Base-by-base conservation (phyloP, 192 early-diverging fungal genomes). In the Rhizoclosmatium globosum region DNA sequence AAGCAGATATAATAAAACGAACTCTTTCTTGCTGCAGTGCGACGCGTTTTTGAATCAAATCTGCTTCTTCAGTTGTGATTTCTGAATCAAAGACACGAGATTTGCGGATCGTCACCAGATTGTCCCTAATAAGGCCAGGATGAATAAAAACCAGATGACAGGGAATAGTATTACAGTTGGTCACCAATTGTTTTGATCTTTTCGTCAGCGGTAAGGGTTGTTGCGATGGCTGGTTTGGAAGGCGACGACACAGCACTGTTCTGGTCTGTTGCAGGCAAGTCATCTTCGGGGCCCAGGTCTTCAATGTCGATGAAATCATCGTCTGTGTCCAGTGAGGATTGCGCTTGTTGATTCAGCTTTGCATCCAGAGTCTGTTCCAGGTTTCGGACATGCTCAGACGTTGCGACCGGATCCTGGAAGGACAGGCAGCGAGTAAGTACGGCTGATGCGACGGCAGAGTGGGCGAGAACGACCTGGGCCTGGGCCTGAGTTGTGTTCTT, bases 1-100 rank as follows among this genome's bases (percentile, higher is more conserved):
- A 7, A 42, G 0, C 39, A 4, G 2, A 2, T 7, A 47, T 45
- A 42, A 15, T 9, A 23, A 0, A 4, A 4, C 43, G 0, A 39
- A 92, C 89, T 76, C 91, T 94, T 73, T 90, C 89, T 75, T 95
- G 96, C 78, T 97, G 95, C 60, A 98, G 87, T 21, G 93, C 95
- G 11, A 98, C 93, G 4, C 95, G 89, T 82, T 95, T 91, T 79
- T 95, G 89, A 82, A 98, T 98, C 76, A 98, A 94, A 59, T 89
- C 89, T 90, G 90, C 90, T 81, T 98, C 96, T 53, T 93, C 91
- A 78, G 94, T 93, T 1, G 96, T 98, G 41, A 97, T 92, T 82
- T 96, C 94, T 64, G 77, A 76, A 67, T 96, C 91, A 83, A 98
- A 98, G 2, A 98, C 91, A 48, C 93, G 92, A 71, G 95, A 93